Conservation (phyloP, 495 filamentous ascomycete genomes). For the Bacidia rubella region DNA sequence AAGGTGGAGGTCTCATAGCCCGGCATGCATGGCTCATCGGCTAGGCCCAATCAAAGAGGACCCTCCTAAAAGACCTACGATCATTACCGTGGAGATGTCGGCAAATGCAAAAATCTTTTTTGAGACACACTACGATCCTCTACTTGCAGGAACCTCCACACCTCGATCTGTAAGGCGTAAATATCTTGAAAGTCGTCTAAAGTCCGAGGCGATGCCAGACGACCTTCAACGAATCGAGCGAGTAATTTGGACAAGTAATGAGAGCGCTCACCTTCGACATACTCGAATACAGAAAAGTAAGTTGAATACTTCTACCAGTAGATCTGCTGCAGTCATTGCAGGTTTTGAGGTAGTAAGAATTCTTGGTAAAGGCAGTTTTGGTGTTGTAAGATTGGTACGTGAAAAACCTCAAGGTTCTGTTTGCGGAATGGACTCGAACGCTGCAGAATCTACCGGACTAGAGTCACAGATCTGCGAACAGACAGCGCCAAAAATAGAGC, state of each 20-base stretch:
- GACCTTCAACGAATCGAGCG: slow-evolving; percentile 42
- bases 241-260: slow-evolving; percentile 46
- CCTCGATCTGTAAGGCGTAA: slow-evolving; percentile 52
- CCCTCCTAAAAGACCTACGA: slow-evolving; percentile 37
- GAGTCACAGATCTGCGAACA: no score
- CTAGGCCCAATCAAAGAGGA: slow-evolving; percentile 16
- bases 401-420: slow-evolving; percentile 31
- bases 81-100: slow-evolving; percentile 63
- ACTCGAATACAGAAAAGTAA: slow-evolving; percentile 53
- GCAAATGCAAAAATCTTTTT: slow-evolving; percentile 75
- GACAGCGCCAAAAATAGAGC: no score
- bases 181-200: slow-evolving; percentile 51
- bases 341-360: slow-evolving; percentile 71
- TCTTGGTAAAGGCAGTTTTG: slow-evolving; percentile 94
- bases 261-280: slow-evolving; percentile 66
- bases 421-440: background rate
- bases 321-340: slow-evolving; percentile 33
- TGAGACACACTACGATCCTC: slow-evolving; percentile 65
- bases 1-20: no score
- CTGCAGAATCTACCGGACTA: no score
- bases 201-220: slow-evolving; percentile 32
- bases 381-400: slow-evolving; percentile 71
- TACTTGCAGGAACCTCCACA: slow-evolving; percentile 38
- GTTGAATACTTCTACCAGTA: slow-evolving; percentile 26
- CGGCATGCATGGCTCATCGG: slow-evolving; percentile 8